These are phyloP conservation scores for Cynanchum wilfordii DNA, from an alignment of 257 asterid genomes.

Conservation along the genomic window DNA sequence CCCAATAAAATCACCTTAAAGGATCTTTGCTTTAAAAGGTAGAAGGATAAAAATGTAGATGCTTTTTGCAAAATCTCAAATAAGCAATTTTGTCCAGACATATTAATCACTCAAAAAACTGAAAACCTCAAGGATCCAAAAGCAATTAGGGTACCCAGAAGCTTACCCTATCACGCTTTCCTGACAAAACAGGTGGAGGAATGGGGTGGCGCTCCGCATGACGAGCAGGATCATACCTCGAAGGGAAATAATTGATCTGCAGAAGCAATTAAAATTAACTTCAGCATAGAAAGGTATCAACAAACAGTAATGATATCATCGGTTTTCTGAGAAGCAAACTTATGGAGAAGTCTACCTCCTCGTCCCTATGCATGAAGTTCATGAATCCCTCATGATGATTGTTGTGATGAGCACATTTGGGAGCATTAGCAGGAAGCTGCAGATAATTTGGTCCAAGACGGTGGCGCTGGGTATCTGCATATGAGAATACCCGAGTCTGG, in stretches of 20 bases:
- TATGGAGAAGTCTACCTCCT: conserved; percentile 34
- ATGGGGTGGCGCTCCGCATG: conserved; percentile 44
- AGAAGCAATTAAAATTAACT: conserved; percentile 7
- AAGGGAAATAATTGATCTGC: conserved; percentile 47
- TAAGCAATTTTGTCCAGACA: background rate
- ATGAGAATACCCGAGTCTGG: conserved; percentile 43
- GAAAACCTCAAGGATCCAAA: background rate
- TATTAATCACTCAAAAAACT: background rate
- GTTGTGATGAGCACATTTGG: conserved; percentile 48
- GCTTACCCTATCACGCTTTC: conserved; percentile 43
- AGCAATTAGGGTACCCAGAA: background rate
- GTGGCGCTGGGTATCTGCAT: conserved; percentile 46
- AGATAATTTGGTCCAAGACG: conserved; percentile 53
- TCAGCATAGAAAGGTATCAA: background rate
- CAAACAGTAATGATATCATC: background rate
- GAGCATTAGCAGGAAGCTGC: conserved; percentile 52
- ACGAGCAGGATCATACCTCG: conserved; percentile 41
- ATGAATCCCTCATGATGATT: conserved; percentile 47
- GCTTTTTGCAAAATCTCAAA: background rate
- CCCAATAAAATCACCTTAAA: background rate
- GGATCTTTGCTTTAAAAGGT: background rate
- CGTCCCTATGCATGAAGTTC: conserved; percentile 53
- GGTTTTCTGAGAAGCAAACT: background rate
- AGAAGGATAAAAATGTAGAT: background rate
- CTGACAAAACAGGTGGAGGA: conserved; percentile 34